Evolutionary conservation across 208 protist genomes (phyloP).

Genomic region (Vickermania spadyakhi): DNA sequence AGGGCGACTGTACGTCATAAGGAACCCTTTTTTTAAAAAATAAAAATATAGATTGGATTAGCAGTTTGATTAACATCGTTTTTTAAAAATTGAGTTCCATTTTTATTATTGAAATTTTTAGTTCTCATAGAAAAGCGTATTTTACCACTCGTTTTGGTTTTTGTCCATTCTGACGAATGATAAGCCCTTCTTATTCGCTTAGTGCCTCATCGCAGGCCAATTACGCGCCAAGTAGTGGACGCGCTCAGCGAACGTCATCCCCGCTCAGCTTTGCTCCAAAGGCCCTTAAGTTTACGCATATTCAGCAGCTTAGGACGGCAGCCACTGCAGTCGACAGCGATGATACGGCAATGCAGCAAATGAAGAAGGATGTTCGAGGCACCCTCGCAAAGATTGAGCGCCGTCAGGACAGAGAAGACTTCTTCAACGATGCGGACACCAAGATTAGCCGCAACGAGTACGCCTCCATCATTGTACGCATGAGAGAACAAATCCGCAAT

Average conservation of each 20-base stretch:
- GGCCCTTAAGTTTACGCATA: neutral
- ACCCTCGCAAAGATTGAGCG: slow-evolving; percentile 18
- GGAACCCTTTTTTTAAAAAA: too few species aligned
- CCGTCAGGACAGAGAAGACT: slow-evolving; percentile 9
- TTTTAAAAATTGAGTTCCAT: too few species aligned
- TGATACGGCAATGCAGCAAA: neutral
- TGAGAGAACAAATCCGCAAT: slow-evolving; percentile 28
- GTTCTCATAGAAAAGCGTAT: too few species aligned
- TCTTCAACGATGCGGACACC: slow-evolving; percentile 29
- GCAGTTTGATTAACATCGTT: too few species aligned
- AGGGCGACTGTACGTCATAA: too few species aligned
- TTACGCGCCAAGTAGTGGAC: neutral
- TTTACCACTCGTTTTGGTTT: too few species aligned
- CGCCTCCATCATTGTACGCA: slow-evolving; percentile 41
- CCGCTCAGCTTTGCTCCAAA: neutral
- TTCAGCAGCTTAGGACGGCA: neutral
- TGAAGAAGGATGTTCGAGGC: neutral
- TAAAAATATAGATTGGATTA: too few species aligned
- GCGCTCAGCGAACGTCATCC: neutral
- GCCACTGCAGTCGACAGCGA: neutral
- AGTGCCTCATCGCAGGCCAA: too few species aligned
- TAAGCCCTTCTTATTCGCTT: neutral
- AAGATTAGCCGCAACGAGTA: slow-evolving; percentile 64
- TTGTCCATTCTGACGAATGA: too few species aligned
- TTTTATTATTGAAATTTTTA: too few species aligned